phyloP scores from a whole-genome alignment of 1,284 basidiomycete species.

The Lentinus polychrous region DNA sequence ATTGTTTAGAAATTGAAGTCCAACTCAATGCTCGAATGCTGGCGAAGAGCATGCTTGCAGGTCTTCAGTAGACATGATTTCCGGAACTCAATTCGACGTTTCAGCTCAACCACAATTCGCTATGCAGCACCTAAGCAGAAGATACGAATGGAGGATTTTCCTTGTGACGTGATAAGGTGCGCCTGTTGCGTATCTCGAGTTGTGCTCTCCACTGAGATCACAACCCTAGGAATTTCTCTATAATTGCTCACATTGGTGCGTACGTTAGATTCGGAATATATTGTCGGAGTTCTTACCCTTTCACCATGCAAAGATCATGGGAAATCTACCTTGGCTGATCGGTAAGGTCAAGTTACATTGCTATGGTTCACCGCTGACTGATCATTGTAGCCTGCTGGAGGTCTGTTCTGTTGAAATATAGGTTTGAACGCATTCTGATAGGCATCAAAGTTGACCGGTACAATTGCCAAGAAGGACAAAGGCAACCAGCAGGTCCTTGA shows the following conservation, averaged over 20 bases:
- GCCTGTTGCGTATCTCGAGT: constrained; percentile 9
- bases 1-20: no score
- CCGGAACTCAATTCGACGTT: constrained; percentile 14
- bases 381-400: constrained; percentile 56
- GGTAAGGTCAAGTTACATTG: constrained; percentile 34
- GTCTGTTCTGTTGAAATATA: constrained; percentile 26
- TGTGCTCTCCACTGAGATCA: neutral
- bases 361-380: neutral
- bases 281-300: neutral
- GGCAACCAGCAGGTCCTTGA: constrained; percentile 90
- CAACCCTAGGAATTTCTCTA: constrained; percentile 78
- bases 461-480: constrained; percentile 61
- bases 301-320: constrained; percentile 61
- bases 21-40: constrained; percentile 19
- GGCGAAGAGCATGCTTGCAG: constrained; percentile 33
- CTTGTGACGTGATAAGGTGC: constrained; percentile 73
- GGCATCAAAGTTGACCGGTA: constrained; percentile 74
- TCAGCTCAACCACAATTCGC: constrained; percentile 27
- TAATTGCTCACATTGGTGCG: constrained; percentile 88
- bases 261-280: neutral
- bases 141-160: constrained; percentile 62
- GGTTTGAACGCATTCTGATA: constrained; percentile 11
- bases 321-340: constrained; percentile 88
- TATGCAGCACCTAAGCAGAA: constrained; percentile 22
- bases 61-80: constrained; percentile 20